Base-by-base conservation (phyloP, 257 asterid genomes). In the Rubia yunnanensis region DNA sequence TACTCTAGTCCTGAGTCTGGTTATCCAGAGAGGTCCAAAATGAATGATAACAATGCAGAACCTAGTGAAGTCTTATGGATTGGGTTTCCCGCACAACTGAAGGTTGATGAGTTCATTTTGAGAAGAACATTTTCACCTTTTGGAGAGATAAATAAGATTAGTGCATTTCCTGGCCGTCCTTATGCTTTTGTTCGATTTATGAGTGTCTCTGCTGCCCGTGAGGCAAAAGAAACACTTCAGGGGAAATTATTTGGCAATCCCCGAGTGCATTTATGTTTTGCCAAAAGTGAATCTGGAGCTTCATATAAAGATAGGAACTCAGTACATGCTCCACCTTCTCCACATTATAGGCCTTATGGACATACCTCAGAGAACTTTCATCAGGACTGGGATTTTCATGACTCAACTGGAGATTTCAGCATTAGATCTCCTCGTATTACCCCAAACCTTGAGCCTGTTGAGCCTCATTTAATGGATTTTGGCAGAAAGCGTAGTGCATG, bases 61-160 rank as follows among this genome's bases (percentile, higher is more conserved):
- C 96, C 92, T 63, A 92, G 96, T 78, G 95, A 87, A 71, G 95
- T 89, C 70, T 80, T 92, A 68, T 92, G 98, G 98, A 65, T 92
- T 23, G 98, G 98, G 73, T 92, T 92, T 80, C 96, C 98, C 22
- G 90, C 95, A 44, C 86, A 82, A 70, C 63, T 92, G 77, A 84
- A 84, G 77, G 88, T 92, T 65, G 98, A 92, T 53, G 98, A 92
- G 72, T 87, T 84, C 68, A 70, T 78, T 71, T 72, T 92, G 69
- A 82, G 96, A 69, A 87, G 86, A 79, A 89, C 95, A 39, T 92
- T 92, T 78, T 80, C 92, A 54, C 92, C 89, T 24, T 92, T 92
- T 61, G 98, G 98, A 57, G 95, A 87, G 32, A 85, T 92, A 15
- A 96, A 89, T 73, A 89, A 78, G 81, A 87, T 92, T 74, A 85